phyloP scores from a whole-genome alignment of 345 rosid species.

The Ailanthus altissimus region DNA sequence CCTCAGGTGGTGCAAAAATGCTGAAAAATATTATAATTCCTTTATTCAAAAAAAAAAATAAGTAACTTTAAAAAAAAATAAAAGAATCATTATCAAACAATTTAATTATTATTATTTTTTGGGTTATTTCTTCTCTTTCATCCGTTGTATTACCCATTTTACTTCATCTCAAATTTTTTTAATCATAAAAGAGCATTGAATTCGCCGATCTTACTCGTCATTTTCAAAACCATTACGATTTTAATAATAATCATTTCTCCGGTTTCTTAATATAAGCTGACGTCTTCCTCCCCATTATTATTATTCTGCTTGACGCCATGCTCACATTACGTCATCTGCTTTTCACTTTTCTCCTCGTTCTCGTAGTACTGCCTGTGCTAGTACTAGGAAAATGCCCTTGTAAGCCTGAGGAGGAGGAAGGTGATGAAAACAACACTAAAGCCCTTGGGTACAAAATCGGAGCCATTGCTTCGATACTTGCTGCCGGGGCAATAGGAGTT shows the following conservation, averaged over 20 bases:
- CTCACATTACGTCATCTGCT: not conserved
- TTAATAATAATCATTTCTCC: too few species aligned
- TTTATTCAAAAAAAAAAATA: too few species aligned
- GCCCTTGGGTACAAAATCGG: constrained; percentile 43
- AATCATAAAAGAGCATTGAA: too few species aligned
- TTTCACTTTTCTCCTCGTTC: not conserved
- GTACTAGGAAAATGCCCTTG: constrained; percentile 35
- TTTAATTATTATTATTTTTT: not conserved
- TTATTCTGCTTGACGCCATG: too few species aligned
- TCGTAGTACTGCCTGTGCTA: not conserved
- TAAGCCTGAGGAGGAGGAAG: constrained; percentile 2
- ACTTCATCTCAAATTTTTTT: too few species aligned
- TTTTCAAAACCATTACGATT: too few species aligned
- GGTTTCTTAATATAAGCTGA: too few species aligned
- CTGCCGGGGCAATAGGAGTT: constrained; percentile 51
- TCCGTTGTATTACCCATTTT: not conserved
- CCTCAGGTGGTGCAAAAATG: too few species aligned
- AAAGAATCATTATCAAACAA: not conserved
- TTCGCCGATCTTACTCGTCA: too few species aligned
- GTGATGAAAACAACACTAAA: not conserved
- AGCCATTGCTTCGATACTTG: constrained; percentile 49
- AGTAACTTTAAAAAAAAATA: too few species aligned
- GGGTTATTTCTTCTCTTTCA: not conserved
- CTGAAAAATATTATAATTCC: too few species aligned
- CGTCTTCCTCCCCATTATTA: too few species aligned